These are phyloP conservation scores for Lecanosticta acicola DNA, from an alignment of 2,329 filamentous ascomycete genomes.

Conservation along the genomic window DNA sequence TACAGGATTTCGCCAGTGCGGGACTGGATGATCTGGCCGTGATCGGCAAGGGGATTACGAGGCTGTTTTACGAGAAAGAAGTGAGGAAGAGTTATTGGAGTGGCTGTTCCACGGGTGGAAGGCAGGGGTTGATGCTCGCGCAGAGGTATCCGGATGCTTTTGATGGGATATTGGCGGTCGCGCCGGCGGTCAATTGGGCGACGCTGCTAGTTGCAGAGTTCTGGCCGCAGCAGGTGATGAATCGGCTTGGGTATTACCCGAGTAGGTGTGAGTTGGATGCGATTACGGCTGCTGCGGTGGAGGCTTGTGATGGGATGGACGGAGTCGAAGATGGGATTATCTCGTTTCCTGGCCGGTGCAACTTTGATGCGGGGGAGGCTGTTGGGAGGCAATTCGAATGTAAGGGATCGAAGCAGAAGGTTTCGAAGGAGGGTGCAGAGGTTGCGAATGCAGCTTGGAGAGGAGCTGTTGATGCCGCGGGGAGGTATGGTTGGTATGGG, in stretches of 20 bases:
- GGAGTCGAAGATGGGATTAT: conserved; percentile 30
- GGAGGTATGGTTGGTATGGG: conserved; percentile 32
- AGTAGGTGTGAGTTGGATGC: conserved; percentile 30
- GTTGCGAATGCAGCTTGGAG: conserved; percentile 32
- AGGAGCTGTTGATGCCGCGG: conserved; percentile 24
- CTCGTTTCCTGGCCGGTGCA: conserved; percentile 18
- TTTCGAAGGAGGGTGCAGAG: conserved; percentile 26
- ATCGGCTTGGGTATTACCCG: conserved; percentile 19
- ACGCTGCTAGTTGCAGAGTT: conserved; percentile 19
- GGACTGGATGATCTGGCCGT: conserved; percentile 31
- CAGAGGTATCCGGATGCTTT: conserved; percentile 34
- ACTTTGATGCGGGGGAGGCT: conserved; percentile 24
- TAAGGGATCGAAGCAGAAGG: conserved; percentile 13
- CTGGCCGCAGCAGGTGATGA: conserved; percentile 29
- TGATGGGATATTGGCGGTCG: conserved; percentile 36
- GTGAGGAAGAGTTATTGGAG: conserved; percentile 34
- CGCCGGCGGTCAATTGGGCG: conserved; percentile 34
- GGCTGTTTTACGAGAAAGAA: conserved; percentile 28
- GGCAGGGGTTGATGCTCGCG: conserved; percentile 35
- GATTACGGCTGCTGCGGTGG: conserved; percentile 28
- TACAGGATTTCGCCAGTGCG: conserved; percentile 32
- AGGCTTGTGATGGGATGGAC: conserved; percentile 32
- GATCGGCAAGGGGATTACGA: conserved; percentile 28
- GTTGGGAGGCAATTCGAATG: conserved; percentile 37
- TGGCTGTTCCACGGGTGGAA: conserved; percentile 36